phyloP scores from a whole-genome alignment of 1,284 basidiomycete genomes.

The Anthracocystis setariae region DNA sequence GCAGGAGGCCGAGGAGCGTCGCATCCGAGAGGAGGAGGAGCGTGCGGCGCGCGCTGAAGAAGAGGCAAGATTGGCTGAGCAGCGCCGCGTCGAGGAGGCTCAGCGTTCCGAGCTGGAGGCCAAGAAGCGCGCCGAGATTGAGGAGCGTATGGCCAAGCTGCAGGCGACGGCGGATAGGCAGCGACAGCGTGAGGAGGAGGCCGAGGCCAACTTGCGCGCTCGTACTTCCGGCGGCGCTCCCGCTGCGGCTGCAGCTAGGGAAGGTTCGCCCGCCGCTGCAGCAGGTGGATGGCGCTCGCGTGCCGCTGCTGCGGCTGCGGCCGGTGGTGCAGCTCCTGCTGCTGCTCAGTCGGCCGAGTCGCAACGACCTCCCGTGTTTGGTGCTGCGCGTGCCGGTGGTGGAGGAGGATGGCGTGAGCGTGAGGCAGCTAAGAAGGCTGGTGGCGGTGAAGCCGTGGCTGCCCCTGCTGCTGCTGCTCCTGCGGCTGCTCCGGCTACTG shows the following conservation, averaged over 20 bases:
- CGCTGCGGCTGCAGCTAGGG: conserved; percentile 8
- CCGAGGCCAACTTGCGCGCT: conserved; percentile 32
- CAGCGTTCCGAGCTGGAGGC: conserved; percentile 63
- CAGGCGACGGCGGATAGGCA: conserved; percentile 58
- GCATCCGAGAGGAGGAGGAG: conserved; percentile 56
- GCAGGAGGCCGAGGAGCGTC: conserved; percentile 59
- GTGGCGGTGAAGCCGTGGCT: conserved; percentile 19
- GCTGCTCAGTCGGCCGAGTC: conserved; percentile 18
- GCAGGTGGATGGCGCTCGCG: conserved; percentile 16
- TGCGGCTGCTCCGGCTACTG: conserved; percentile 20
- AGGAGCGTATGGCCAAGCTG: conserved; percentile 62
- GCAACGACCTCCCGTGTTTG: conserved; percentile 39
- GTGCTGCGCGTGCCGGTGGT: conserved; percentile 27
- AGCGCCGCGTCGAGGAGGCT: conserved; percentile 58
- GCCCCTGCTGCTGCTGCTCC: conserved; percentile 19
- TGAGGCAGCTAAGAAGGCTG: conserved; percentile 27
- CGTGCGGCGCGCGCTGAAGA: conserved; percentile 35
- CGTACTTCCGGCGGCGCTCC: conserved; percentile 13
- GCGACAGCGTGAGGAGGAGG: conserved; percentile 58
- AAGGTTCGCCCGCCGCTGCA: conserved; percentile 20
- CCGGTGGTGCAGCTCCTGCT: too few relatives aligned
- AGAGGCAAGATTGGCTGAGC: conserved; percentile 54
- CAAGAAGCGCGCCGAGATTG: conserved; percentile 64
- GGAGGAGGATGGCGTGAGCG: conserved; percentile 35
- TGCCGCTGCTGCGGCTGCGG: conserved; percentile 11